phyloP scores from a whole-genome alignment of 495 filamentous ascomycete genomes.

The Pyronema domesticum region DNA sequence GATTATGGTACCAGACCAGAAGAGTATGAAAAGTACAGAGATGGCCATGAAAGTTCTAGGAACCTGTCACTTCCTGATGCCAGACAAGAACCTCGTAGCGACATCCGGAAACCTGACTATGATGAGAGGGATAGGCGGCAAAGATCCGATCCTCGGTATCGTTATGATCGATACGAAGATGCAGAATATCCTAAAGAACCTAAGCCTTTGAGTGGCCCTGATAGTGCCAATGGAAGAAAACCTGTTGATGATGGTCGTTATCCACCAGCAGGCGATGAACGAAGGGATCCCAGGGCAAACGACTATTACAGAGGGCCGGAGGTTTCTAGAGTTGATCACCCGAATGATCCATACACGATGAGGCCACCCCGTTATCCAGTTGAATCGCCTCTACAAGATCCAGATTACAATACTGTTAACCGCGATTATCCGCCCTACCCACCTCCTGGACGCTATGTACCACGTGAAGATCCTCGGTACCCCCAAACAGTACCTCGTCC shows the following conservation, averaged over 20 bases:
- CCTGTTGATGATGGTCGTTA: not conserved
- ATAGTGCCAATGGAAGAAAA: not conserved
- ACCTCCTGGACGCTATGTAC: slow-evolving; percentile 14
- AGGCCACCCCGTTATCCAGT: slow-evolving; percentile 1
- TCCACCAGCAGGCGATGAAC: not conserved
- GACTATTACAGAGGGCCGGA: slow-evolving; percentile 2
- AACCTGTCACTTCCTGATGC: not conserved
- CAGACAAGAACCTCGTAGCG: not conserved
- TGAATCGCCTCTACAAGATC: not conserved
- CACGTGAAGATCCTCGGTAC: slow-evolving; percentile 21
- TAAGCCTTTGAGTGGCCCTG: not conserved
- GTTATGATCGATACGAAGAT: slow-evolving; percentile 19
- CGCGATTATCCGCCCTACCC: slow-evolving; percentile 4
- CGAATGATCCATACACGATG: not conserved
- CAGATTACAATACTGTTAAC: not conserved
- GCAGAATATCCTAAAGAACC: slow-evolving; percentile 16
- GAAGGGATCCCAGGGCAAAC: not conserved
- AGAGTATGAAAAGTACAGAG: slow-evolving; percentile 3
- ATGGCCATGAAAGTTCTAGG: not conserved
- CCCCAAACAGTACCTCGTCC: slow-evolving; percentile 6
- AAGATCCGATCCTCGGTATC: slow-evolving; percentile 12
- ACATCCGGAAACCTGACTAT: slow-evolving; percentile 10
- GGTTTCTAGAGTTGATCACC: not conserved
- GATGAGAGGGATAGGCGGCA: slow-evolving; percentile 18
- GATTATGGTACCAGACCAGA: slow-evolving; percentile 1